Conservation (phyloP, 129 eudicot species). For the Tagetes patula region DNA sequence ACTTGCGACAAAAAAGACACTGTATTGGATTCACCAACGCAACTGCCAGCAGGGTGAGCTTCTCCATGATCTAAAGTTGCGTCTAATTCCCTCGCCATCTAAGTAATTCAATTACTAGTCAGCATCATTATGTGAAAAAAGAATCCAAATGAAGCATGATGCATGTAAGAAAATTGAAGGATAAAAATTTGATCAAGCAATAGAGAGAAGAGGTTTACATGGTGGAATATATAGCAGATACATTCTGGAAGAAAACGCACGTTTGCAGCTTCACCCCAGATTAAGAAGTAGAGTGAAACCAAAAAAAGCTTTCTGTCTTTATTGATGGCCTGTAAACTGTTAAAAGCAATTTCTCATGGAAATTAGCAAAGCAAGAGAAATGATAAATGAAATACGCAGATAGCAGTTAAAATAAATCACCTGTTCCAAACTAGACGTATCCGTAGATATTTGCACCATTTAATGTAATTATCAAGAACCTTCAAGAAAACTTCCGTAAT, state of each 20-base stretch:
- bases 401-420: conserved; percentile 39
- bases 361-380: conserved; percentile 21
- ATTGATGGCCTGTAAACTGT: conserved; percentile 86
- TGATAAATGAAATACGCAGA: conserved; percentile 8
- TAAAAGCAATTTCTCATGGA: conserved; percentile 18
- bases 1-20: conserved; percentile 71
- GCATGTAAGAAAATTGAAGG: background rate
- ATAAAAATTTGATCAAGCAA: conserved; percentile 17
- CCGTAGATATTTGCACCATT: conserved; percentile 93
- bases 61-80: conserved; percentile 86
- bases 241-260: conserved; percentile 99
- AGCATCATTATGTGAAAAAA: background rate
- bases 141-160: background rate
- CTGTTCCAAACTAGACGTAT: conserved; percentile 84
- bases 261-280: conserved; percentile 99
- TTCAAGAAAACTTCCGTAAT: conserved; percentile 80
- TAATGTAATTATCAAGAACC: conserved; percentile 92
- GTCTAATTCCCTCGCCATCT: conserved; percentile 99
- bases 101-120: conserved; percentile 19
- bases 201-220: conserved; percentile 55
- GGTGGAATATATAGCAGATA: conserved; percentile 92
- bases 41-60: conserved; percentile 66
- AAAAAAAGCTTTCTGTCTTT: conserved; percentile 88
- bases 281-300: conserved; percentile 75
- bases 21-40: conserved; percentile 49